Base-by-base conservation (phyloP, 345 rosid genomes). In the Firmiana major region DNA sequence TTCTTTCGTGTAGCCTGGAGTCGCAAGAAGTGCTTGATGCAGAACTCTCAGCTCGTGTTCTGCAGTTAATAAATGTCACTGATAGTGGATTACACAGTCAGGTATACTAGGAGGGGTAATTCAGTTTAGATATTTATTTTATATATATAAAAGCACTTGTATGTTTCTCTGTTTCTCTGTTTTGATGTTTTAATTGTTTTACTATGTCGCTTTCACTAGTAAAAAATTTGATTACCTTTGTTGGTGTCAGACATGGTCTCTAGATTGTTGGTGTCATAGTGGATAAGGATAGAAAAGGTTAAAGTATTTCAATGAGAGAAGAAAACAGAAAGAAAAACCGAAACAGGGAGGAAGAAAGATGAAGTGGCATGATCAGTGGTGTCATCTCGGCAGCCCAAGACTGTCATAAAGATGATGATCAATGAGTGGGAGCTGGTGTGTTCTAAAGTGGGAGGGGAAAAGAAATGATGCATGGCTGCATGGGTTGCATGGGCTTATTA, bases 1-100 rank as follows among this genome's bases (percentile, higher is more conserved):
- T 72, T 74, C 26, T 72, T 78, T 80, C 76, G 21, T 87, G 89
- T 93, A 97, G 99, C 72, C 79, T 81, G 89, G 99, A 97, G 85
- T 87, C 97, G 24, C 99, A 91, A 81, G 99, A 97, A 86, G 88
- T 90, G 80, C 91, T 97, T 79, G 99, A 97, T 86, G 99, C 99
- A 9, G 99, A 97, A 83, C 98, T 97, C 80, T 91, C 99, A 59
- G 99, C 99, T 78, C 98, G 97, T 82, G 93, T 97, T 83, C 82
- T 97, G 89, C 97, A 88, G 86, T 87, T 96, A 80, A 92, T 93
- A 72, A 90, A 88, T 82, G 91, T 96, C 79, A 91, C 90, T 71
- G 99, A 97, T 80, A 92, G 92, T 88, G 98, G 98, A 78, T 84
- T 88, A 40, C 99, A 91, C 81, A 82, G 86, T 82, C 98, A 94